Base-by-base conservation (phyloP, 2,329 filamentous ascomycete species). In the Xylaria arbuscula region DNA sequence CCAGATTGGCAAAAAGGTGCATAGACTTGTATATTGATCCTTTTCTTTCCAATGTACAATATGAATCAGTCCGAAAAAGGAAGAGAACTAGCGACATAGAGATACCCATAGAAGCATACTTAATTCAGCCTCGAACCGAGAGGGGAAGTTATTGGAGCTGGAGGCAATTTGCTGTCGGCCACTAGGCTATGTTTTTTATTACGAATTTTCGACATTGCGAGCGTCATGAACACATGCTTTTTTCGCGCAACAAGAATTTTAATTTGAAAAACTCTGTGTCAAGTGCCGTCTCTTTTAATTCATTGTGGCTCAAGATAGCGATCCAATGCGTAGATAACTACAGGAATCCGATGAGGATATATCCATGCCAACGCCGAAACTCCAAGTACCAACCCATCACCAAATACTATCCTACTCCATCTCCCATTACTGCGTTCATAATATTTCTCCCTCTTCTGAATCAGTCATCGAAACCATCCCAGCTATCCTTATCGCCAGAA, bases 381-480 rank as follows among this genome's bases (percentile, higher is more conserved):
- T 64, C 70, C 70, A 54, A 48, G 48, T 54, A 32, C 42, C 45
- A 40, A 53, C 50, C 42, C 48, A 55, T 58, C 55, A 45, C 36
- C 15, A 62, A 45, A 58, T 19, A 11, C n/a, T 19, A 11, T 59
- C 36, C 47, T 15, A 22, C 22, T 51, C 32, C 42, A 48, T 22
- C 22, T 8, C 42, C 32, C 45, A 32, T 34, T 45, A 2, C n/a
- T 38, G 47, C 42, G n/a, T 55, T 57, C n/a, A 64, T 24, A 24
- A 11, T 3, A 9, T 57, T 13, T 15, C 24, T n/a, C 19, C 28
- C 2, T 54, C 32, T 3, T 54, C 32, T 13, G 61, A 9, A 17
- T 84, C 80, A 90, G 73, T 92, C 89, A 8, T 88, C 87, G 73
- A 94, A 89, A 0, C 92, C 92, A 72, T 86, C 89, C 89, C 90